These are phyloP conservation scores for Hypericum androsaemum DNA, from an alignment of 345 rosid genomes.

Conservation along the genomic window DNA sequence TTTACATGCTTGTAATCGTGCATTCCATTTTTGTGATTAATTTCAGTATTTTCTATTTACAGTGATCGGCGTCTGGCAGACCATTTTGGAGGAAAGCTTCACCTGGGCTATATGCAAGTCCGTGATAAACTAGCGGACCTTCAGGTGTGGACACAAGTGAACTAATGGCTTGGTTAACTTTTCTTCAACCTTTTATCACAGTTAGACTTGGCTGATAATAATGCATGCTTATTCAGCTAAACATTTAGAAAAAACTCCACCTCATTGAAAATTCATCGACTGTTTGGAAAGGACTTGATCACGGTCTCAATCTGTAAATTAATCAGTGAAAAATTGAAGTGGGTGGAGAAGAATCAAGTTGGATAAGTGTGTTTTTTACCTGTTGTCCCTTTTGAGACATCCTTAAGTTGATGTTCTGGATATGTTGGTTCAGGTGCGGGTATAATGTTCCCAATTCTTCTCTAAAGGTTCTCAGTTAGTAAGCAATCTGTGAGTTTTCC, in stretches of 20 bases:
- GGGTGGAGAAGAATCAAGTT: too few species aligned
- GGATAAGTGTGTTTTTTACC: conserved; percentile 10
- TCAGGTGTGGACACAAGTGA: conserved; percentile 46
- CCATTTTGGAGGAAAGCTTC: conserved; percentile 99
- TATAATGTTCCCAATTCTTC: conserved; percentile 48
- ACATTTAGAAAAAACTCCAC: too few species aligned
- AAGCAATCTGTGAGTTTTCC: conserved; percentile 48
- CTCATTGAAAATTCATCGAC: too few species aligned
- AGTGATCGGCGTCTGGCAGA: conserved; percentile 98
- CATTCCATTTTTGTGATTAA: conserved; percentile 14
- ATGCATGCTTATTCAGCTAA: too few species aligned
- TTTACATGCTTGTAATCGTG: conserved; percentile 57
- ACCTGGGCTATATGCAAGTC: conserved; percentile 91
- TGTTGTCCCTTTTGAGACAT: conserved; percentile 14
- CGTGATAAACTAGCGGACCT: conserved; percentile 87
- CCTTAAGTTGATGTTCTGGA: conserved; percentile 33
- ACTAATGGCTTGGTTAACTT: background rate
- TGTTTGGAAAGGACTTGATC: too few species aligned
- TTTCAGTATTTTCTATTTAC: conserved; percentile 32
- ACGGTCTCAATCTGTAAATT: too few species aligned
- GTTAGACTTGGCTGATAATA: too few species aligned
- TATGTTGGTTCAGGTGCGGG: conserved; percentile 61
- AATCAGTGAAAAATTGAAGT: too few species aligned
- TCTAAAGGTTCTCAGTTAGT: conserved; percentile 40
- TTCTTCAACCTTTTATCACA: background rate